Evolutionary conservation across 1,284 basidiomycete genomes (phyloP).

Genomic region (Porodaedalea pini): DNA sequence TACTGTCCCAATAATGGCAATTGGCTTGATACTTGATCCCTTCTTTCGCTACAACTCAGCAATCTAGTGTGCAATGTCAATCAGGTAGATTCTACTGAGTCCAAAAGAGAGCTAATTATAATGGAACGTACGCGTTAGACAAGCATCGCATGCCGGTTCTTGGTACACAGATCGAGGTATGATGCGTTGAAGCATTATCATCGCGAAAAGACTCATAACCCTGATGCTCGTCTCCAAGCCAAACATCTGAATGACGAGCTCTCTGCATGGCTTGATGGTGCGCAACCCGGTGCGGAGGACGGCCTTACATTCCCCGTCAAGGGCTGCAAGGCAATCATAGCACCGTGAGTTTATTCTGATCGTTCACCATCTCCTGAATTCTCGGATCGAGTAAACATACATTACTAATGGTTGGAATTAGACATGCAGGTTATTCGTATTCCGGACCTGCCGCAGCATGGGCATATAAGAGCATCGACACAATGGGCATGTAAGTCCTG

Average conservation of each 20-base stretch:
- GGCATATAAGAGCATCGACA: slow-evolving; percentile 91
- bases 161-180: slow-evolving; percentile 84
- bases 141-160: slow-evolving; percentile 82
- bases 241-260: slow-evolving; percentile 60
- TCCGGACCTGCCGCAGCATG: slow-evolving; percentile 93
- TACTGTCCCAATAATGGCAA: neutral
- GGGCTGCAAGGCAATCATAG: slow-evolving; percentile 89
- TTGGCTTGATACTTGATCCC: neutral
- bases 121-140: slow-evolving; percentile 34
- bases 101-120: neutral
- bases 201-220: slow-evolving; percentile 3
- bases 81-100: slow-evolving; percentile 5
- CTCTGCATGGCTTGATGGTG: slow-evolving; percentile 58
- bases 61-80: slow-evolving; percentile 5
- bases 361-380: slow-evolving; percentile 9
- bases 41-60: neutral
- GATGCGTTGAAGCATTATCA: slow-evolving; percentile 19
- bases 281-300: slow-evolving; percentile 45
- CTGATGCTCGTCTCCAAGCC: slow-evolving; percentile 37
- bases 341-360: slow-evolving; percentile 63
- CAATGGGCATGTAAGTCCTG: slow-evolving; percentile 67
- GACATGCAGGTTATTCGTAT: slow-evolving; percentile 95
- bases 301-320: slow-evolving; percentile 60
- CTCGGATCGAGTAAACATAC: slow-evolving; percentile 10
- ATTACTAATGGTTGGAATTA: slow-evolving; percentile 31